These are phyloP conservation scores for Taxillus chinensis DNA, from an alignment of 164 flowering plant genomes.

Conservation along the genomic window DNA sequence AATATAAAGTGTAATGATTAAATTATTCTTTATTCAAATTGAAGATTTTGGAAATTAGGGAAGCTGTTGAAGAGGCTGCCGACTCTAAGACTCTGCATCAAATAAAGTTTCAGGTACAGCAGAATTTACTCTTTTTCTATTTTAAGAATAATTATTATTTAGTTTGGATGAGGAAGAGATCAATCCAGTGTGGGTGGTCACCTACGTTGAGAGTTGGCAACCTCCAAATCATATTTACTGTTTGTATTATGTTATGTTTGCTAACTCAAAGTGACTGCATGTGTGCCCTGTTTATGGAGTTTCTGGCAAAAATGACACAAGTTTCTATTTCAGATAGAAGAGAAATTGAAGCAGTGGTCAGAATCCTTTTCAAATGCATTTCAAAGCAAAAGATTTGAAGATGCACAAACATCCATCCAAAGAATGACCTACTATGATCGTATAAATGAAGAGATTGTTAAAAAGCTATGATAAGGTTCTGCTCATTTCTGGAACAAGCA, in stretches of 20 bases:
- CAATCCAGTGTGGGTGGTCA: neutral
- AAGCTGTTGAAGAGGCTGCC: slow-evolving; percentile 78
- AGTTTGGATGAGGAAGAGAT: neutral
- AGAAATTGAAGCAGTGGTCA: slow-evolving; percentile 44
- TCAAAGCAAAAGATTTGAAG: slow-evolving; percentile 37
- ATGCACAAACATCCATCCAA: slow-evolving; percentile 45
- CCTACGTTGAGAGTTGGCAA: no score
- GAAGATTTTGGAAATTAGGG: slow-evolving; percentile 86
- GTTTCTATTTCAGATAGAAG: slow-evolving; percentile 33
- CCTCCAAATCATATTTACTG: no score
- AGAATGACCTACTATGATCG: slow-evolving; percentile 84
- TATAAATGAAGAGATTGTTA: slow-evolving; percentile 62
- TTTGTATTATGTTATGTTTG: no score
- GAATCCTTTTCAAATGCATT: slow-evolving; percentile 51
- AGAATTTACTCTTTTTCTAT: neutral
- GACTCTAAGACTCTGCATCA: slow-evolving; percentile 39
- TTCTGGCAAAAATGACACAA: neutral
- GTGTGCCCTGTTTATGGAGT: no score
- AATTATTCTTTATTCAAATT: neutral
- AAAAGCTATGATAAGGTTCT: slow-evolving; percentile 39
- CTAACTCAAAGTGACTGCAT: no score
- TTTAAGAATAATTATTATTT: neutral
- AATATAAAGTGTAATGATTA: neutral
- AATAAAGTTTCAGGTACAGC: slow-evolving; percentile 54
- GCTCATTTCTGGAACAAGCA: no score